Conservation (phyloP, 306 rosid species). For the Casuarina glauca region DNA sequence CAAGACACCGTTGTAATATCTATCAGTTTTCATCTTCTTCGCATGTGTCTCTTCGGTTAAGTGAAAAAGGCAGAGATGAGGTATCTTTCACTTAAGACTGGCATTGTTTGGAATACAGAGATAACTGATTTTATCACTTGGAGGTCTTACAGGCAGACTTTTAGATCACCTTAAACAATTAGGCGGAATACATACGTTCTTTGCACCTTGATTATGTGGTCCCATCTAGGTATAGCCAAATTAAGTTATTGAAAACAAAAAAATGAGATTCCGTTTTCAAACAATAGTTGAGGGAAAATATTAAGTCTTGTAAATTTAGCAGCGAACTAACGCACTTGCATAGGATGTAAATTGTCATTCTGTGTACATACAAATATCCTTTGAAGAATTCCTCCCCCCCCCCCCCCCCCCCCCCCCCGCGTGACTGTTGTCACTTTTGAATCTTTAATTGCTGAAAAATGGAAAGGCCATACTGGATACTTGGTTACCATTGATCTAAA, state of each 20-base stretch:
- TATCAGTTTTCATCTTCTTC: background rate
- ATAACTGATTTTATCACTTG: background rate
- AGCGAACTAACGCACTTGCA: background rate
- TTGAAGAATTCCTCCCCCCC: background rate
- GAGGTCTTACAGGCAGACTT: background rate
- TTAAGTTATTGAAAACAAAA: background rate
- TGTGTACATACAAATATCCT: background rate
- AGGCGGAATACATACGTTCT: background rate
- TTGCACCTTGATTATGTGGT: background rate
- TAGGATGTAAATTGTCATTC: too few relatives aligned
- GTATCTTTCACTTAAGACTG: background rate
- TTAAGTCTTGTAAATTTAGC: background rate
- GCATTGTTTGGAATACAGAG: background rate
- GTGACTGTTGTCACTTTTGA: background rate
- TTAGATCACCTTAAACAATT: background rate
- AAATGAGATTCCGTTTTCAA: background rate
- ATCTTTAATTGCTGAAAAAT: background rate
- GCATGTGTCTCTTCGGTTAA: too few relatives aligned
- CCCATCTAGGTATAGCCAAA: background rate
- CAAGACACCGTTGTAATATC: background rate
- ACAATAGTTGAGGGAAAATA: background rate
- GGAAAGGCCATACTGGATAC: background rate
- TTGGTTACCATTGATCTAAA: background rate
- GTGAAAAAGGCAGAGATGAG: background rate
- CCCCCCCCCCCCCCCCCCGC: too few relatives aligned